A percentile compares a stretch with the other conserved stretches of the same genome.
phyloP scores from a whole-genome alignment of 768 basidiomycete genomes.

The Mycena crocata region DNA sequence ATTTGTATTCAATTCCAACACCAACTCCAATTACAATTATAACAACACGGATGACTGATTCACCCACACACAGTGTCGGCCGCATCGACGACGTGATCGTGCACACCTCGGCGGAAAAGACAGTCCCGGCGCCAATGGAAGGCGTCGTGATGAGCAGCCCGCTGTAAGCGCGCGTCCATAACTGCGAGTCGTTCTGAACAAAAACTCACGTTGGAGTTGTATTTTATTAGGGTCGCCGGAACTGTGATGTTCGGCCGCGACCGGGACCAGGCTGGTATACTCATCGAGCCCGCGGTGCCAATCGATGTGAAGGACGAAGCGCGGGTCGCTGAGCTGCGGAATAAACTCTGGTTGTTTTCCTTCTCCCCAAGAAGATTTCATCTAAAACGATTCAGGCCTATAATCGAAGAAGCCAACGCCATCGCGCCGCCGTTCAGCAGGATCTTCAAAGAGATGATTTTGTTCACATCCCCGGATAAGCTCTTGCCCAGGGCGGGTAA shows the following conservation, averaged over 20 bases:
- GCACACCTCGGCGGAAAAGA: slow-evolving; percentile 46
- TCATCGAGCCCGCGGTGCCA: slow-evolving; percentile 43
- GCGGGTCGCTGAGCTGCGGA: slow-evolving; percentile 44
- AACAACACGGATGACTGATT: background rate
- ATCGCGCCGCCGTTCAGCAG: too few species aligned
- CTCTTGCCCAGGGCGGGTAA: background rate
- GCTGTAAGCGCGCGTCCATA: slow-evolving; percentile 38
- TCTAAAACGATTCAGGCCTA: slow-evolving; percentile 42
- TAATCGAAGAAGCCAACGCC: slow-evolving; percentile 56
- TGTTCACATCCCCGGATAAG: background rate
- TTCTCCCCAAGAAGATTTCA: background rate
- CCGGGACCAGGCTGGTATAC: slow-evolving; percentile 44
- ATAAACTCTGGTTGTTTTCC: slow-evolving; percentile 45
- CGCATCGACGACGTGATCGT: slow-evolving; percentile 47
- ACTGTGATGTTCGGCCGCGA: slow-evolving; percentile 53
- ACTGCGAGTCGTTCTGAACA: too few species aligned
- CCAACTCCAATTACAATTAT: background rate
- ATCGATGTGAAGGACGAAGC: slow-evolving; percentile 44
- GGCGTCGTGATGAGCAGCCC: slow-evolving; percentile 36
- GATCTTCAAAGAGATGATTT: background rate
- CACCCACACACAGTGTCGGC: slow-evolving; percentile 50
- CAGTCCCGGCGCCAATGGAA: slow-evolving; percentile 46
- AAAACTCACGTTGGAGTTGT: too few species aligned
- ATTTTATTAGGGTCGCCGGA: background rate
- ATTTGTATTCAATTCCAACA: background rate